These are phyloP conservation scores for Earliella scabrosa DNA, from an alignment of 1,284 basidiomycete species.

Conservation along the genomic window DNA sequence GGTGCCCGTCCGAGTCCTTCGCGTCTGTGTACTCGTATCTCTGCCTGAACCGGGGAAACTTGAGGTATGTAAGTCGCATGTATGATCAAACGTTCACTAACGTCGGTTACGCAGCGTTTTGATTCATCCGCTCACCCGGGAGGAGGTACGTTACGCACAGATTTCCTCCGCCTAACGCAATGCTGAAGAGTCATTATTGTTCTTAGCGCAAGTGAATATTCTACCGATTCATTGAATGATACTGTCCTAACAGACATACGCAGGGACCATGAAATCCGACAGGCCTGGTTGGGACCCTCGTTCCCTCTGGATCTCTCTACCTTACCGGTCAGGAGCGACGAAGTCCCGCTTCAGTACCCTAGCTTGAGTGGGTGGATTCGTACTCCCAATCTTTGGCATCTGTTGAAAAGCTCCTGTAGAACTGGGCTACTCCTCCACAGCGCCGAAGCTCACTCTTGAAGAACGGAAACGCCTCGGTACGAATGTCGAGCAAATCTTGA, in stretches of 20 bases:
- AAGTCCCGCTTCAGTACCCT: constrained; percentile 72
- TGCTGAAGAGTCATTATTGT: neutral
- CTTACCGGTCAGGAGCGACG: constrained; percentile 52
- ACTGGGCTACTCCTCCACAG: constrained; percentile 55
- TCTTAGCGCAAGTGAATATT: constrained; percentile 13
- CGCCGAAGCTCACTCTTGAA: constrained; percentile 46
- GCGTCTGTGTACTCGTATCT: constrained; percentile 74
- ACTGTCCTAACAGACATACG: neutral
- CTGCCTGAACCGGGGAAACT: constrained; percentile 62
- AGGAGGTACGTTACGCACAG: constrained; percentile 50
- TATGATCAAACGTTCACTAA: neutral
- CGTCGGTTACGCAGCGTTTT: constrained; percentile 49
- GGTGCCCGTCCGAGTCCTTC: constrained; percentile 76
- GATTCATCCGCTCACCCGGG: constrained; percentile 71
- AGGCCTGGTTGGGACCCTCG: constrained; percentile 73
- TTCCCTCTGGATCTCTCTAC: constrained; percentile 65
- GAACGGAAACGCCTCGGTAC: constrained; percentile 52
- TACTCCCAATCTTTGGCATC: neutral
- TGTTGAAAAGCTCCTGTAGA: constrained; percentile 35
- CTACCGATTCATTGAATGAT: accelerated
- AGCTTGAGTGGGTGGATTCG: constrained; percentile 58
- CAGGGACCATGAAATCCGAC: constrained; percentile 68
- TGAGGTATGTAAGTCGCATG: constrained; percentile 51
- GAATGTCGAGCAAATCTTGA: constrained; percentile 52
- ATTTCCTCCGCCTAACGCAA: neutral